phyloP scores from a whole-genome alignment of 371 early-diverging fungal genomes.

The Apophysomyces ossiformis region DNA sequence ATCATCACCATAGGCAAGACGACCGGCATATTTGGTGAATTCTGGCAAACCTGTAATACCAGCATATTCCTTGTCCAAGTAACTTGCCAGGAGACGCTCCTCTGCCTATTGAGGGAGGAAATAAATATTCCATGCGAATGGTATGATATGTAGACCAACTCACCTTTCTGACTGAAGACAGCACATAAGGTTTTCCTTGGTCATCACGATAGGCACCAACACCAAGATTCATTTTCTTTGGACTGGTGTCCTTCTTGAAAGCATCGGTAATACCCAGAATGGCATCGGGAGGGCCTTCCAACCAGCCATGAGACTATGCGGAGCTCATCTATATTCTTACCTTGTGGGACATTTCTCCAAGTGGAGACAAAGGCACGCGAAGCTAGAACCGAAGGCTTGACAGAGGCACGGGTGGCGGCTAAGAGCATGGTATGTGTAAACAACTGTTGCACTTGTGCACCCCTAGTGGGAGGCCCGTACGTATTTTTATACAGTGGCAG shows the following conservation, averaged over 20 bases:
- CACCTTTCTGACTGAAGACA: conserved; percentile 84
- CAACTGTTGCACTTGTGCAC: conserved; percentile 3
- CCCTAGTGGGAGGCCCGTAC: not conserved
- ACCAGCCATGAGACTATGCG: not conserved
- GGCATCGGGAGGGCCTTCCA: conserved; percentile 87
- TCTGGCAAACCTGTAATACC: conserved; percentile 87
- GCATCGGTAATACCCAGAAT: conserved; percentile 95
- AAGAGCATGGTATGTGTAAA: conserved; percentile 37
- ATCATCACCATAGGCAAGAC: conserved; percentile 86
- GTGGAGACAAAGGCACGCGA: conserved; percentile 59
- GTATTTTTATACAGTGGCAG: not conserved
- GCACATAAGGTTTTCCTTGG: conserved; percentile 88
- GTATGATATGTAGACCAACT: not conserved
- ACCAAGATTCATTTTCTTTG: conserved; percentile 95
- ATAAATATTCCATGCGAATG: not conserved
- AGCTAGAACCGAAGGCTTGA: conserved; percentile 46
- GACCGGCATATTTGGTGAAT: conserved; percentile 80
- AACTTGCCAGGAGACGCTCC: conserved; percentile 33
- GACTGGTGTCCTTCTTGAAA: conserved; percentile 85
- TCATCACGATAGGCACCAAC: conserved; percentile 97
- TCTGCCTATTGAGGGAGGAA: not conserved
- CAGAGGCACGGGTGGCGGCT: conserved; percentile 37
- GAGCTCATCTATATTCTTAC: conserved; percentile 31
- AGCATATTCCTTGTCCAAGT: conserved; percentile 93
- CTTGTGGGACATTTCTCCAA: conserved; percentile 75